phyloP scores from a whole-genome alignment of 2,329 filamentous ascomycete species.

The Ceratocystis lukuohia region DNA sequence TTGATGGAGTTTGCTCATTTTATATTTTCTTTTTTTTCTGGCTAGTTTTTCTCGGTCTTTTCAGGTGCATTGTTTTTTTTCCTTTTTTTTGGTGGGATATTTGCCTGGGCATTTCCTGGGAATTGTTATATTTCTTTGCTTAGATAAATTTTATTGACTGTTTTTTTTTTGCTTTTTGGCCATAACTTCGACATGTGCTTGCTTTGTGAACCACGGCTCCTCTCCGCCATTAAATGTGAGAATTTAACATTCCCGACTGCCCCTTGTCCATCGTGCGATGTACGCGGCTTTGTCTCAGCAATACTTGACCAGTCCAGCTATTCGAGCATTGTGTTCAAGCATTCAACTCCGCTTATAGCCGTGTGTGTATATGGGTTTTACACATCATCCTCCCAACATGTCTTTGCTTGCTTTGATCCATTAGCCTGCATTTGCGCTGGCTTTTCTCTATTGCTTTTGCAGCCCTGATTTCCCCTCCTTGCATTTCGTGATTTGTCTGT shows the following conservation, averaged over 20 bases:
- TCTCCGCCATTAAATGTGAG: too few relatives aligned
- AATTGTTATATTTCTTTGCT: background rate
- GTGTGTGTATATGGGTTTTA: too few relatives aligned
- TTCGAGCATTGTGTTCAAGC: too few relatives aligned
- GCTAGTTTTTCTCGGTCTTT: conserved; percentile 2
- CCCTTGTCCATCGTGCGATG: too few relatives aligned
- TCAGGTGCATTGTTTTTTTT: background rate
- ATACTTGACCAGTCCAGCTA: too few relatives aligned
- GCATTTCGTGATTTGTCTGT: background rate
- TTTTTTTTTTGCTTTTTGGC: background rate
- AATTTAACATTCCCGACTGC: background rate
- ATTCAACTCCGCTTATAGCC: too few relatives aligned
- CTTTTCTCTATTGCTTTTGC: background rate
- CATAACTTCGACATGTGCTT: background rate
- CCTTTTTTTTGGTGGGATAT: background rate
- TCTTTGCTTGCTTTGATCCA: background rate
- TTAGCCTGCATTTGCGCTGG: background rate
- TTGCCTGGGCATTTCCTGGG: conserved; percentile 1
- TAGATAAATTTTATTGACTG: background rate
- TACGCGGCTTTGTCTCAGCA: too few relatives aligned
- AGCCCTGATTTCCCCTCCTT: background rate
- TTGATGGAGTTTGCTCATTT: conserved; percentile 8
- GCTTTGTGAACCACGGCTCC: too few relatives aligned
- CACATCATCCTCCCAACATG: background rate
- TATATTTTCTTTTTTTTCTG: conserved; percentile 11